Conservation (phyloP, 2,329 filamentous ascomycete genomes). For the Claviceps sp. region DNA sequence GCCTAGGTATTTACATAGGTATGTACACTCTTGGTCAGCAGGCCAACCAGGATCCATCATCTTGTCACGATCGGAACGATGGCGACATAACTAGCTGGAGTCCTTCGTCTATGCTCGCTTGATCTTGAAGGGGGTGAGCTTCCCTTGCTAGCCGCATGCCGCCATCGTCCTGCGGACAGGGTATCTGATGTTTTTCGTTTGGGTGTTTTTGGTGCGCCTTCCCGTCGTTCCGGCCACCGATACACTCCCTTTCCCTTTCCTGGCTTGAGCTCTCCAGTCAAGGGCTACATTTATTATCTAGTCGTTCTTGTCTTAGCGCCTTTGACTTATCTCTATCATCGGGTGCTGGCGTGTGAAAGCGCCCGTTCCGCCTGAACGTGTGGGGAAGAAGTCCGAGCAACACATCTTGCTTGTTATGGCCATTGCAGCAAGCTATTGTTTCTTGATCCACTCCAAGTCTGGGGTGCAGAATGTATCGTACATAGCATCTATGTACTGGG, state of each 20-base stretch:
- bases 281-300: neutral
- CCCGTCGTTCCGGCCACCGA: neutral
- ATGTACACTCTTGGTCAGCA: neutral
- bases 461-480: no score
- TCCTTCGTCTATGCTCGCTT: neutral
- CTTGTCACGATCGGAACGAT: neutral
- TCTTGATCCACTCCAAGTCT: no score
- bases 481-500: no score
- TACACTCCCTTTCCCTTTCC: neutral
- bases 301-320: neutral
- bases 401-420: neutral
- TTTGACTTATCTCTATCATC: neutral
- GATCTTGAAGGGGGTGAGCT: neutral
- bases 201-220: neutral
- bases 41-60: neutral
- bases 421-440: neutral
- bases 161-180: neutral
- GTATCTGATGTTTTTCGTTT: neutral
- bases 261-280: neutral
- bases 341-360: neutral
- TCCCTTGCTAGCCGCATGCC: neutral
- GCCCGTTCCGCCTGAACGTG: neutral
- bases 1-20: no score
- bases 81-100: neutral
- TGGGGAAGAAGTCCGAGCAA: neutral